phyloP scores from a whole-genome alignment of 208 protist species.

The Leptomonas seymouri region DNA sequence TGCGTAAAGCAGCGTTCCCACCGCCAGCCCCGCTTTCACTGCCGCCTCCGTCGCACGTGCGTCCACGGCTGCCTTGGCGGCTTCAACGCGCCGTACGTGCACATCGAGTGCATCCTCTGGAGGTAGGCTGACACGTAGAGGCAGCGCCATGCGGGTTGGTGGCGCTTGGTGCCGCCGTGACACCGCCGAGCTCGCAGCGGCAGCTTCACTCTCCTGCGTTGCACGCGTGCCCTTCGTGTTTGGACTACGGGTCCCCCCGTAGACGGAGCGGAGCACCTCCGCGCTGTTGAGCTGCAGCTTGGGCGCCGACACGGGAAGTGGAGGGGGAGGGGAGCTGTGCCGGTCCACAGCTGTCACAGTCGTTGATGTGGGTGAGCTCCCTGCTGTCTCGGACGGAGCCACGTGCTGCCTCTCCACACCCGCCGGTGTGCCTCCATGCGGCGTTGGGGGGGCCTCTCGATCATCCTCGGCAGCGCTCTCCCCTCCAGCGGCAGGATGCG shows the following conservation, averaged over 20 bases:
- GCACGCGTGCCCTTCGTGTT: too few species aligned
- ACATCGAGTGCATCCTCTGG: conserved; percentile 22
- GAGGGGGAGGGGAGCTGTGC: neutral
- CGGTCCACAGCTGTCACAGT: neutral
- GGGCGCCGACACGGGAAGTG: neutral
- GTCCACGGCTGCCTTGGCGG: conserved; percentile 9
- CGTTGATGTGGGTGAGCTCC: neutral
- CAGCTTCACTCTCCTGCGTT: too few species aligned
- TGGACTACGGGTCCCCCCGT: neutral
- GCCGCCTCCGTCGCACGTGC: conserved; percentile 10
- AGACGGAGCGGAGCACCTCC: conserved; percentile 20
- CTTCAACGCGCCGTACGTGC: conserved; percentile 1
- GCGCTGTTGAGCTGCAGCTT: conserved; percentile 3
- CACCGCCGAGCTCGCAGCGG: too few species aligned
- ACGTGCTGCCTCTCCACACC: too few species aligned
- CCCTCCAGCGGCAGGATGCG: neutral
- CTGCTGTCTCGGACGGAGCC: too few species aligned
- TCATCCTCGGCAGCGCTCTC: neutral
- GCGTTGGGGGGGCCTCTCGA: neutral
- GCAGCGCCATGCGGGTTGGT: conserved; percentile 20
- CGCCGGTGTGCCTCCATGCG: neutral
- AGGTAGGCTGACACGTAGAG: conserved; percentile 22
- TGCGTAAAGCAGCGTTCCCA: conserved; percentile 19
- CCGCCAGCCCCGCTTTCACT: conserved; percentile 9
- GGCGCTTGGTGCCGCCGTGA: neutral